phyloP scores from a whole-genome alignment of 306 rosid species.

The Elaeagnus macrophylla region DNA sequence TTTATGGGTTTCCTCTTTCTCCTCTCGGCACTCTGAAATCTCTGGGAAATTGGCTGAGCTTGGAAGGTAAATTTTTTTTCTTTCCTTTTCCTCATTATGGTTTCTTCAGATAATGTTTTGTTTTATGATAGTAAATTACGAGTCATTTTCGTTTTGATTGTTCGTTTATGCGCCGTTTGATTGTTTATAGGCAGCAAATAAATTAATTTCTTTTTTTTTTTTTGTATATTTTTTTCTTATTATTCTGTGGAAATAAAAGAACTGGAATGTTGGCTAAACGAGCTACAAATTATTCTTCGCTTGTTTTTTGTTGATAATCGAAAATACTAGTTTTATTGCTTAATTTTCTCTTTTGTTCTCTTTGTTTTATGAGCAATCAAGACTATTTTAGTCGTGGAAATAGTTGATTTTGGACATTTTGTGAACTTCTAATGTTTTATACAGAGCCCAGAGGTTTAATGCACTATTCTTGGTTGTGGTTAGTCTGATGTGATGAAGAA shows the following conservation, averaged over 20 bases:
- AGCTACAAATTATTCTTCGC: background rate
- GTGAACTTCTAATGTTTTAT: constrained; percentile 7
- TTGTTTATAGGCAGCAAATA: background rate
- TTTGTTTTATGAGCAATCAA: no score
- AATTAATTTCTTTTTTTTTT: background rate
- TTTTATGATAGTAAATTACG: background rate
- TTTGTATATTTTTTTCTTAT: background rate
- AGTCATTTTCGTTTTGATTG: background rate
- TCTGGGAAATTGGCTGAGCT: constrained; percentile 19
- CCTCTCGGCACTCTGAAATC: constrained; percentile 11
- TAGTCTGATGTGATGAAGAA: constrained; percentile 67
- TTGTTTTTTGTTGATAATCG: background rate
- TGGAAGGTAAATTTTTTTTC: constrained; percentile 30
- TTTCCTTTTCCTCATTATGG: background rate
- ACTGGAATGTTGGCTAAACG: background rate
- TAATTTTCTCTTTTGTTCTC: no score
- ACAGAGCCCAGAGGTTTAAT: constrained; percentile 11
- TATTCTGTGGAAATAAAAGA: background rate
- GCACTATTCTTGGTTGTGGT: constrained; percentile 15
- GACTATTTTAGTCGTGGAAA: background rate
- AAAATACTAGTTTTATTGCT: no score
- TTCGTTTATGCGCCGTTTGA: background rate
- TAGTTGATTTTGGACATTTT: background rate
- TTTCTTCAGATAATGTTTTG: background rate
- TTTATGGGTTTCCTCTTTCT: background rate